Percentiles rank a stretch among this genome's conserved stretches.
phyloP scores from a whole-genome alignment of 1,284 basidiomycete species.

The Malassezia vespertilionis region DNA sequence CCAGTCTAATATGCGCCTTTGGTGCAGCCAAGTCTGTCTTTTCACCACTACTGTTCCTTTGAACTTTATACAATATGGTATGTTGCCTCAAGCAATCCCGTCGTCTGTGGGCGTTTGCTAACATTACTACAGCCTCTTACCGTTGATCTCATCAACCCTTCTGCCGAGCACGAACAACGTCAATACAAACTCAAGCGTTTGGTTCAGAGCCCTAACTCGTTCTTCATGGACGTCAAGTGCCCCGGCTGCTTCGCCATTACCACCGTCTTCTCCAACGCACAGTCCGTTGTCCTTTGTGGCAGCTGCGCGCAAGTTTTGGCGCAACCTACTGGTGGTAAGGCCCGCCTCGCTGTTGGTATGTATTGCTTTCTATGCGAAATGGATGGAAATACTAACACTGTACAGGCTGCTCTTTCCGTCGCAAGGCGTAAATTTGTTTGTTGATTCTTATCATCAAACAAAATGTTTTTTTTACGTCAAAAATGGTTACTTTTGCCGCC shows the following conservation, averaged over 20 bases:
- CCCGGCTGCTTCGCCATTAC: conserved; percentile 90
- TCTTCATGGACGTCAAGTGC: conserved; percentile 99
- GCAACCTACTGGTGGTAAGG: conserved; percentile 98
- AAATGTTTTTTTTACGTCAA: background rate
- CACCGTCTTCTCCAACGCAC: conserved; percentile 88
- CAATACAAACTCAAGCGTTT: conserved; percentile 96
- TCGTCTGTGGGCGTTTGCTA: background rate
- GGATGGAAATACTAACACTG: conserved; percentile 1
- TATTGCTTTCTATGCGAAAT: too few species aligned
- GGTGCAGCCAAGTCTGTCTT: too few species aligned
- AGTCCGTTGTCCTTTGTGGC: conserved; percentile 81
- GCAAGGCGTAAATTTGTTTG: conserved; percentile 30
- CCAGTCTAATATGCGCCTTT: too few species aligned
- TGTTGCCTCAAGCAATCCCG: background rate
- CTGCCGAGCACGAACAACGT: conserved; percentile 61
- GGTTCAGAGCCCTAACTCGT: conserved; percentile 66
- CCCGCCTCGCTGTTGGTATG: conserved; percentile 91
- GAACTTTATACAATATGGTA: background rate
- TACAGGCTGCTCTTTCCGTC: conserved; percentile 40
- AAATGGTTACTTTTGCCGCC: background rate
- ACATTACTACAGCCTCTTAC: conserved; percentile 72
- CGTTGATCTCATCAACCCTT: conserved; percentile 94
- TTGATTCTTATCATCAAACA: background rate
- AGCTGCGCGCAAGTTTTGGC: conserved; percentile 90
- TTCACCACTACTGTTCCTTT: background rate